phyloP scores from a whole-genome alignment of 306 rosid species.

The Prosopis cineraria region DNA sequence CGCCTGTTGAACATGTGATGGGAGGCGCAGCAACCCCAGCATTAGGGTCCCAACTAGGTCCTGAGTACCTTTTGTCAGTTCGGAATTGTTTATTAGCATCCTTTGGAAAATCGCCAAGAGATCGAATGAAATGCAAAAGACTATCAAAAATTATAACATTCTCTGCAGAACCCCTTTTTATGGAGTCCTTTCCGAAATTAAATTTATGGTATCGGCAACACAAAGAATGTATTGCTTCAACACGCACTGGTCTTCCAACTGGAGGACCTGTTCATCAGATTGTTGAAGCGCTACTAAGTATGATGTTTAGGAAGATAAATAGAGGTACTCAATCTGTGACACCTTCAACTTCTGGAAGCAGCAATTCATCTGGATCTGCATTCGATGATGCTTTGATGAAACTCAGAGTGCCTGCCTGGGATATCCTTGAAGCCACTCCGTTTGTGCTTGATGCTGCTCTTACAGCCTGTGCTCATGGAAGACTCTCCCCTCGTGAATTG shows the following conservation, averaged over 20 bases:
- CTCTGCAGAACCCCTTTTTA: conserved; percentile 54
- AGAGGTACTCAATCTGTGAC: conserved; percentile 59
- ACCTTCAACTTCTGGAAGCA: conserved; percentile 66
- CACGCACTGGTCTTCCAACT: conserved; percentile 61
- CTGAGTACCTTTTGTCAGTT: conserved; percentile 79
- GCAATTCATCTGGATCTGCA: conserved; percentile 61
- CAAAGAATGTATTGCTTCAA: conserved; percentile 85
- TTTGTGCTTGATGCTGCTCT: conserved; percentile 93
- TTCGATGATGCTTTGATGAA: conserved; percentile 60
- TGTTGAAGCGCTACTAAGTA: conserved; percentile 69
- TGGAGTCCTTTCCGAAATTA: conserved; percentile 83
- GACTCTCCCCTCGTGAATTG: conserved; percentile 77
- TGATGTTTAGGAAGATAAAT: conserved; percentile 76
- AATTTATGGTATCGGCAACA: conserved; percentile 83
- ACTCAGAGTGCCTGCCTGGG: conserved; percentile 95
- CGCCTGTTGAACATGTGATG: conserved; percentile 69
- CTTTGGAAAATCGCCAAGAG: conserved; percentile 55
- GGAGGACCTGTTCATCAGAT: conserved; percentile 79
- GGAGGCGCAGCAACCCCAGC: conserved; percentile 54
- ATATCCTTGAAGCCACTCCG: conserved; percentile 91
- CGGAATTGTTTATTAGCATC: conserved; percentile 67
- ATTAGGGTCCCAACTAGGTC: conserved; percentile 70
- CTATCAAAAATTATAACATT: conserved; percentile 53
- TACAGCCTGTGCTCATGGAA: conserved; percentile 90
- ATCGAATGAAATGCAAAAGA: conserved; percentile 58